Conservation (phyloP, 257 asterid genomes). For the Lycium barbarum region DNA sequence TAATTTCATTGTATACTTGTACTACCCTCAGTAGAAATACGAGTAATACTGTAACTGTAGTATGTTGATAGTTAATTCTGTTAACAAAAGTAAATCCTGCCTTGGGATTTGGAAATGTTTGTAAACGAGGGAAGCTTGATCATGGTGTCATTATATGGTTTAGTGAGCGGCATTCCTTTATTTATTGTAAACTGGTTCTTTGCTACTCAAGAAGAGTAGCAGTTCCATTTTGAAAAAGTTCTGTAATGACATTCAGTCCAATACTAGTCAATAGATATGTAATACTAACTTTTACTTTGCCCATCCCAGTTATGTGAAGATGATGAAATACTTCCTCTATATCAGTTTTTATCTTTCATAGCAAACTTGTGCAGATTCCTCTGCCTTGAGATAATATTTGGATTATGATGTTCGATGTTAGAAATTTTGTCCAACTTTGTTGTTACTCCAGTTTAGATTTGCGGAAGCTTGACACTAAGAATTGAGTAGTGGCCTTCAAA, state of each 20-base stretch:
- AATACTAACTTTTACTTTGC: too few species aligned
- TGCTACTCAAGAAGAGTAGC: slow-evolving; percentile 21
- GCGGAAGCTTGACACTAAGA: too few species aligned
- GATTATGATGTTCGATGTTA: too few species aligned
- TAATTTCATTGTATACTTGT: slow-evolving; percentile 38
- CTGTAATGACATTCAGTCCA: neutral
- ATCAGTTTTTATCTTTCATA: neutral
- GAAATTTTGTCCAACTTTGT: too few species aligned
- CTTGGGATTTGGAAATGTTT: slow-evolving; percentile 30
- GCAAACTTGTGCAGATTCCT: neutral
- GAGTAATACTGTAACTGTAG: neutral
- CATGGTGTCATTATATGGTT: neutral
- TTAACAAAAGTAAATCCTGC: neutral
- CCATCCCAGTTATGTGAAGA: neutral
- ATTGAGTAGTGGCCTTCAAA: too few species aligned
- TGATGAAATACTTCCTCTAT: neutral
- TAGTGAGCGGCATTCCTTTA: neutral
- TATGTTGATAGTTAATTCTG: neutral
- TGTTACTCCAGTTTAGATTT: too few species aligned
- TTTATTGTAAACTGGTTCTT: slow-evolving; percentile 17
- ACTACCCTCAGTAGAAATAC: slow-evolving; percentile 8
- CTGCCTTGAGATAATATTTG: neutral
- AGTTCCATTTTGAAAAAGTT: slow-evolving; percentile 9
- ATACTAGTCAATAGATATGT: neutral
- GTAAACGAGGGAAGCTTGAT: slow-evolving; percentile 18